A percentile compares a stretch with the other conserved stretches of the same genome.
These are phyloP conservation scores for Candida mesenterica DNA, from an alignment of 1,139 yeast genomes.

Conservation along the genomic window DNA sequence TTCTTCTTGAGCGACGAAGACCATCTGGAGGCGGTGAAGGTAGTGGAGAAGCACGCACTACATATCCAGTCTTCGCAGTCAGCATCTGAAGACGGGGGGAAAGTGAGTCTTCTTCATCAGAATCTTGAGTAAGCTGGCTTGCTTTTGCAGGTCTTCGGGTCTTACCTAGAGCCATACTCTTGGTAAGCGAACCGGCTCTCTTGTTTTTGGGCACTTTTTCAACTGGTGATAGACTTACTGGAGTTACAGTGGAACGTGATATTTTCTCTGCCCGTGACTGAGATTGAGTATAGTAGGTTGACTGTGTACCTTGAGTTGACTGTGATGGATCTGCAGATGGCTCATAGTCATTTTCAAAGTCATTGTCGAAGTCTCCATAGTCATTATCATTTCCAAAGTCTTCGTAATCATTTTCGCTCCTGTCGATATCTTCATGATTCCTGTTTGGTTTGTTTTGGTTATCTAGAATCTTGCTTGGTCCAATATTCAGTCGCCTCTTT, in stretches of 20 bases:
- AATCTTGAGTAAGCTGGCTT: constrained; percentile 1
- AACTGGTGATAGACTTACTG: constrained; percentile 19
- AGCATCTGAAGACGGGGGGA: constrained; percentile 21
- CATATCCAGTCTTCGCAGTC: constrained; percentile 1
- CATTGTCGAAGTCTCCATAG: constrained; percentile 8
- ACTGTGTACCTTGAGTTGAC: constrained; percentile 2
- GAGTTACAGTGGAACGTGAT: constrained; percentile 5
- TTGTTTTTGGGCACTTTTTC: constrained; percentile 3
- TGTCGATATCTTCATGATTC: not conserved
- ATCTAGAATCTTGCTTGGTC: too few relatives aligned
- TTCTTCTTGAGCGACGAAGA: constrained; percentile 55
- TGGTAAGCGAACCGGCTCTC: constrained; percentile 30
- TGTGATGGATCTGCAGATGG: constrained; percentile 7
- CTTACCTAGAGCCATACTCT: constrained; percentile 42
- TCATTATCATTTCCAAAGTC: constrained; percentile 2
- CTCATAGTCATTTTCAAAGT: constrained; percentile 11
- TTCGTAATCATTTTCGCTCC: constrained; percentile 1
- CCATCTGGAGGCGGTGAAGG: constrained; percentile 51
- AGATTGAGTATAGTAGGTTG: not conserved
- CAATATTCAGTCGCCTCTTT: too few relatives aligned
- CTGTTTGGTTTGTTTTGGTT: not conserved
- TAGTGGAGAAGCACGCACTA: constrained; percentile 25
- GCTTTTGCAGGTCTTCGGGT: constrained; percentile 3
- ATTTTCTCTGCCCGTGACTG: not conserved
- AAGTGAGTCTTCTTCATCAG: constrained; percentile 3